Evolutionary conservation across 345 rosid species (phyloP).

Genomic region (Leavenworthia alabamica): DNA sequence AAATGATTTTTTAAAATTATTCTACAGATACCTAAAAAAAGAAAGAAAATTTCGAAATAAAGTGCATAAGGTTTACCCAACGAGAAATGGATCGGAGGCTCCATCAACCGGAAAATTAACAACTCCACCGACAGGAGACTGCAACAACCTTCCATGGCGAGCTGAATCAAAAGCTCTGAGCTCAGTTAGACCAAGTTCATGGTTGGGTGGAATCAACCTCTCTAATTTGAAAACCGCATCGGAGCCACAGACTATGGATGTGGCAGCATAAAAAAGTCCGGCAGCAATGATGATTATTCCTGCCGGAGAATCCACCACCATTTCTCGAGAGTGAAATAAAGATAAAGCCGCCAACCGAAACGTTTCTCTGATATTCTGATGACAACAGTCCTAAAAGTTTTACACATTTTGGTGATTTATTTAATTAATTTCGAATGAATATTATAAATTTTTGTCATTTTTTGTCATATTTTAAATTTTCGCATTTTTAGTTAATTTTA

Average conservation of each 20-base stretch:
- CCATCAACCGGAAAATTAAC: constrained; percentile 76
- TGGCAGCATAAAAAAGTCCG: constrained; percentile 20
- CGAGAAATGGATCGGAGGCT: constrained; percentile 72
- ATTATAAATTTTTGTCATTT: neutral
- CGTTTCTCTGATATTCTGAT: constrained; percentile 28
- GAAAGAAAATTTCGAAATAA: neutral
- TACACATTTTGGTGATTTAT: constrained; percentile 7
- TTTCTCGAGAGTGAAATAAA: constrained; percentile 13
- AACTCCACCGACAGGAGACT: constrained; percentile 50
- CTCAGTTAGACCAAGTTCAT: constrained; percentile 43
- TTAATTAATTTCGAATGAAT: constrained; percentile 1
- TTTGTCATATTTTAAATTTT: neutral
- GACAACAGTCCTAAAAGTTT: constrained; percentile 26
- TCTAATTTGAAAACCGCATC: constrained; percentile 51
- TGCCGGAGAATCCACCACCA: constrained; percentile 29
- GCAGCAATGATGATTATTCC: constrained; percentile 27
- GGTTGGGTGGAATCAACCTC: constrained; percentile 49
- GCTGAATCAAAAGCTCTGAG: constrained; percentile 63
- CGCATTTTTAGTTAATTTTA: too few relatives aligned
- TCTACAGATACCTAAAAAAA: neutral
- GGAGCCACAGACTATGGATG: constrained; percentile 36
- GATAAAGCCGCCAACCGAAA: constrained; percentile 28
- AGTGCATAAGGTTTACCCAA: constrained; percentile 50
- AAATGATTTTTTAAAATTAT: neutral
- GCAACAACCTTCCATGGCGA: constrained; percentile 79